Evolutionary conservation across 1,284 basidiomycete genomes (phyloP), one percentile per base, ranked within the genome.

Genomic region (Cryptococcus sp.): DNA sequence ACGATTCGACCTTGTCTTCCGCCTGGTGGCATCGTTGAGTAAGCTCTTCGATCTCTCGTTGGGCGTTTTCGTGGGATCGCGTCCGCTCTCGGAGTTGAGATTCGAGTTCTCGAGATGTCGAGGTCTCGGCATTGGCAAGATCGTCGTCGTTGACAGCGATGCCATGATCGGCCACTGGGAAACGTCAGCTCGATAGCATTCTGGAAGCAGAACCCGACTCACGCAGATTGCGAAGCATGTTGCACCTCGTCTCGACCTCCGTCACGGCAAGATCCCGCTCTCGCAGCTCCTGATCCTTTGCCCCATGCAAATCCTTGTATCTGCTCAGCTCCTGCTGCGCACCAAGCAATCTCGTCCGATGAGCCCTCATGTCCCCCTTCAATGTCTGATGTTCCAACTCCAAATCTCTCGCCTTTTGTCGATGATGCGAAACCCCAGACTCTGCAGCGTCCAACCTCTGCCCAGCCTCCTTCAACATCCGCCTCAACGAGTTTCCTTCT

Each of bases 121-220:
- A 53, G 4, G 53, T 44, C 38, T 65, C 62, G 42, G 55, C 54
- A 25, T 59, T 51, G 25, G 58, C 55, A 42, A 84, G 65, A 42
- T 84, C 82, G 34, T 82, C 82, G 33, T 87, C 85, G 53, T 86
- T 84, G 23, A 85, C 74, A 25, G 78, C 78, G 45, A 95, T 79
- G 9, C 90, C 92, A 62, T 90, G 86, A 64, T 98, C 95, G 36
- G 84, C 82, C 46, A 97, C 80, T 55, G 50, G 40, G 44, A 34
- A 23, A 22, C 45, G 40, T 42, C 16, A 25, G 10, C 16, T 12
- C 5, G 4, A 35, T 34, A 7, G n/a, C 2, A 14, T 21, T 23
- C 26, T 33, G 1, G n/a, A n/a, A 35, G 24, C 41, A n/a, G 7
- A 31, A 31, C 11, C 23, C 19, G 14, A 58, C 59, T 58, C 39